Evolutionary conservation across 306 rosid species (phyloP).

Genomic region (Acacia acuminata): DNA sequence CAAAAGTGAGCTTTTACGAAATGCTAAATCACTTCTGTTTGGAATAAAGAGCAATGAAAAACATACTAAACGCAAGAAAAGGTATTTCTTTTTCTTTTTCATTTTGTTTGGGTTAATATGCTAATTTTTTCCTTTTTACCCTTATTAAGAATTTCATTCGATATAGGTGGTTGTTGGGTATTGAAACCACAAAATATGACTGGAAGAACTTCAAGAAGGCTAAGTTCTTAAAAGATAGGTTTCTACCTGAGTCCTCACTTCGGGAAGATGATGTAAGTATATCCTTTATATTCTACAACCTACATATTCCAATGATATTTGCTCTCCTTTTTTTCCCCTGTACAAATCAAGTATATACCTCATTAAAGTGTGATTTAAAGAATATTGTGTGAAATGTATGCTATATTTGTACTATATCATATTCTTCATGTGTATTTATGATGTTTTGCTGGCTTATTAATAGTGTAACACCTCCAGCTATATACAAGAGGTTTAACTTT

Average conservation of each 20-base stretch:
- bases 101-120: neutral
- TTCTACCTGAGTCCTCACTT: slow-evolving; percentile 59
- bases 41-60: slow-evolving; percentile 47
- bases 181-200: slow-evolving; percentile 38
- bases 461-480: neutral
- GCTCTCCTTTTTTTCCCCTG: neutral
- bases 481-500: no score
- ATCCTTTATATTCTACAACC: neutral
- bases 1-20: neutral
- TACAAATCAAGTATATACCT: neutral
- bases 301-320: neutral
- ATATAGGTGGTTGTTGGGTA: slow-evolving; percentile 75
- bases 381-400: neutral
- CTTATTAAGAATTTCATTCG: neutral
- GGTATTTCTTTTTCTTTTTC: slow-evolving; percentile 24
- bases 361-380: neutral
- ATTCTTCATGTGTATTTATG: neutral
- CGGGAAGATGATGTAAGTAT: slow-evolving; percentile 79
- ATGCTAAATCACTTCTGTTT: slow-evolving; percentile 36
- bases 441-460: neutral
- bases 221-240: slow-evolving; percentile 40
- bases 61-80: slow-evolving; percentile 54
- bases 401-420: neutral
- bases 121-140: neutral
- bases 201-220: slow-evolving; percentile 35